These are phyloP conservation scores for Elaeagnus macrophylla DNA, from an alignment of 306 rosid genomes.

Conservation along the genomic window DNA sequence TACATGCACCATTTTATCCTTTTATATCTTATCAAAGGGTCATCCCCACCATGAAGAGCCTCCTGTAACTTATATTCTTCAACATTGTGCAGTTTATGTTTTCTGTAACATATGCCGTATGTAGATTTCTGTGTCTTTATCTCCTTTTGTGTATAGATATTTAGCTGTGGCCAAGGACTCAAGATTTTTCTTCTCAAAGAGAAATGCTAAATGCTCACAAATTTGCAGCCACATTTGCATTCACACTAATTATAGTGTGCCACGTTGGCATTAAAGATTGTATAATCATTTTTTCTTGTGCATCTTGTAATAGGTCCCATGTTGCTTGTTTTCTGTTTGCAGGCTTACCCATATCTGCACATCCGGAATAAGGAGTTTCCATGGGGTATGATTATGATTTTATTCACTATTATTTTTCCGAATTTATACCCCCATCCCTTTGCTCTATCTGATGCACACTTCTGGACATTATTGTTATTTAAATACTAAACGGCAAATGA, in stretches of 20 bases:
- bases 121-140: neutral
- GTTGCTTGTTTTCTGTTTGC: slow-evolving; percentile 16
- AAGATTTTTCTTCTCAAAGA: neutral
- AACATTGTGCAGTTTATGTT: neutral
- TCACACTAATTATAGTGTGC: no score
- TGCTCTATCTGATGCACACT: neutral
- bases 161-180: neutral
- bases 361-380: slow-evolving; percentile 99
- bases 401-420: neutral
- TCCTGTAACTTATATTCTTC: slow-evolving; percentile 55
- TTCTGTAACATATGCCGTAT: neutral
- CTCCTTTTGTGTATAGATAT: neutral
- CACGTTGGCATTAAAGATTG: neutral
- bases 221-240: no score
- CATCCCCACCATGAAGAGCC: slow-evolving; percentile 68
- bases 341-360: slow-evolving; percentile 55
- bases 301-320: neutral
- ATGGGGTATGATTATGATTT: slow-evolving; percentile 82
- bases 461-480: neutral
- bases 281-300: neutral
- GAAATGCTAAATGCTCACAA: no score
- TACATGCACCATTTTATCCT: slow-evolving; percentile 45
- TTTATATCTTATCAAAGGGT: slow-evolving; percentile 62
- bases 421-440: neutral
- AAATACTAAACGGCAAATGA: neutral